Evolutionary conservation across 139 green algal species (phyloP), one percentile per base, ranked within the genome.

Genomic region (Asterochloris erici): DNA sequence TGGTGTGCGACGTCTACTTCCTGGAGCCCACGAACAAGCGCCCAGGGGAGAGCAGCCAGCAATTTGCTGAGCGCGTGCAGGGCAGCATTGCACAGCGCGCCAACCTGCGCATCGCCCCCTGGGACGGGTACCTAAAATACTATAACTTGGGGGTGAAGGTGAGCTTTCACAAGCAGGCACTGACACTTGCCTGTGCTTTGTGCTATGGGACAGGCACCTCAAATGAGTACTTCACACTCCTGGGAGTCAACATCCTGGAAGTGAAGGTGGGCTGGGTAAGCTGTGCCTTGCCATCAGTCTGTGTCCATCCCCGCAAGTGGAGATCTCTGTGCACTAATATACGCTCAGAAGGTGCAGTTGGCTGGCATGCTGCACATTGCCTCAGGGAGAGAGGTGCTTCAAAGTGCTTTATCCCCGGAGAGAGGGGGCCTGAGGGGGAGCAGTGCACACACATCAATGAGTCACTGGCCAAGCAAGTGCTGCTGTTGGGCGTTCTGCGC

Each of bases 71-170:
- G 54, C 89, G 96, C 10, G 79, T 84, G 68, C 84, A 87, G 66
- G 76, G 79, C 26, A 87, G 97, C 83, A 98, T 98, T 64, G 95
- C 94, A 0, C 73, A 91, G 15, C 89, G 86, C 81, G 93, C 93
- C 69, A 87, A 92, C 74, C 88, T 97, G 81, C 87, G 89, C 62
- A 84, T 97, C 14, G 95, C 97, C 38, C 94, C 93, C 64, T 98
- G 95, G 96, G 96, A 99, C 85, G 96, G 96, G 38, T 98, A 98
- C 87, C 93, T 99, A 47, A 99, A 99, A 86, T 99, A 99, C 82
- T 99, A 98, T 88, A 97, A 97, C 75, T 91, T 98, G 29, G 95
- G 89, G 0, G 87, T 92, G 74, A 97, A 96, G 86, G 88, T 89
- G 73, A 24, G 82, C 10, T 62, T 12, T 26, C 21, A 11, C 62